Percentiles rank a stretch among this genome's conserved stretches.
These are phyloP conservation scores for Suillus sp. DNA, from an alignment of 768 basidiomycete species.

Conservation along the genomic window DNA sequence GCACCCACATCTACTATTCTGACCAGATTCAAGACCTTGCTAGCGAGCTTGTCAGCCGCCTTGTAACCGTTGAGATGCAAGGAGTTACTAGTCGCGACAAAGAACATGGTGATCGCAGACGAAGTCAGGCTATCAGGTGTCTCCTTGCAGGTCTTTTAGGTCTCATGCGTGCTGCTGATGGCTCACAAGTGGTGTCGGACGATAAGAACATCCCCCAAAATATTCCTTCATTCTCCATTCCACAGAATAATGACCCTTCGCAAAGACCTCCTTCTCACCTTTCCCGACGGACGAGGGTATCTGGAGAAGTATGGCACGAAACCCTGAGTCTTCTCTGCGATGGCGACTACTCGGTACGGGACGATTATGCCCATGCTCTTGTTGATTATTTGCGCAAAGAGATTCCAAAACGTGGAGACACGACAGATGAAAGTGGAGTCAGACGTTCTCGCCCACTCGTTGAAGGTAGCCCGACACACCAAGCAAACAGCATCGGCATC, in stretches of 20 bases:
- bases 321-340: conserved; percentile 86
- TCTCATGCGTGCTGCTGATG: conserved; percentile 65
- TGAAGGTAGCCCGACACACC: conserved; percentile 50
- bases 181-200: conserved; percentile 31
- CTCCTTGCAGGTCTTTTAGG: conserved; percentile 71
- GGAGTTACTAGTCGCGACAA: conserved; percentile 49
- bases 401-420: conserved; percentile 64
- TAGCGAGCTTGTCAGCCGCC: conserved; percentile 75
- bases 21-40: conserved; percentile 95
- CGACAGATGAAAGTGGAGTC: conserved; percentile 45
- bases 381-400: conserved; percentile 77
- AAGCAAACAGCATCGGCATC: conserved; percentile 46
- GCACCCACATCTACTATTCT: conserved; percentile 91
- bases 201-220: conserved; percentile 28
- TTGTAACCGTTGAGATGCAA: conserved; percentile 69
- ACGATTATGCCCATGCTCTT: conserved; percentile 75
- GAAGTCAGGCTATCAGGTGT: conserved; percentile 69
- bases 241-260: conserved; percentile 30
- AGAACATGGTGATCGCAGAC: conserved; percentile 42
- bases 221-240: conserved; percentile 22
- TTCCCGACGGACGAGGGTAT: conserved; percentile 65
- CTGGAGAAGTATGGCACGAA: conserved; percentile 90
- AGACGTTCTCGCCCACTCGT: conserved; percentile 47
- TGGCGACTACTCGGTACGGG: conserved; percentile 71
- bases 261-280: conserved; percentile 37